phyloP scores from a whole-genome alignment of 305 asterid genomes.

The Fraxinus latifolia region DNA sequence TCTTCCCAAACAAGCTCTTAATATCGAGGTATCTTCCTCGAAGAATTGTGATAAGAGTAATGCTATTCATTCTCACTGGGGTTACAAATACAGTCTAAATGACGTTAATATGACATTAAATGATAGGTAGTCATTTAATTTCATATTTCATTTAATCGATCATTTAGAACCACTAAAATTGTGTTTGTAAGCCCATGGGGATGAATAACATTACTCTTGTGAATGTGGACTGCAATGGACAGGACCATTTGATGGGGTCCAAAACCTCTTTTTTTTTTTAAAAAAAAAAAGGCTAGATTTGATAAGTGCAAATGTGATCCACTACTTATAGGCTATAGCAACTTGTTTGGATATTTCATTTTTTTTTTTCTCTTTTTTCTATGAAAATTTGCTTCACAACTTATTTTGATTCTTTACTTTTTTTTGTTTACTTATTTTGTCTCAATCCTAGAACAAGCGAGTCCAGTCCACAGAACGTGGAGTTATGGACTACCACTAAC shows the following conservation, averaged over 20 bases:
- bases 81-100: too few species aligned
- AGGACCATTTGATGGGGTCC: background rate
- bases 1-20: too few species aligned
- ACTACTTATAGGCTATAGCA: background rate
- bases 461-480: background rate
- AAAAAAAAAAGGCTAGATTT: background rate
- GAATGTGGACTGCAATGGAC: background rate
- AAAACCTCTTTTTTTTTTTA: background rate
- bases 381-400: background rate
- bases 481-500: background rate
- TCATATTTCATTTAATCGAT: too few species aligned
- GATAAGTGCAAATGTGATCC: background rate
- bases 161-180: too few species aligned
- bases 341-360: background rate
- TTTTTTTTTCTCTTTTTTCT: background rate
- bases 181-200: too few species aligned
- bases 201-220: too few species aligned
- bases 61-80: too few species aligned
- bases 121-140: too few species aligned
- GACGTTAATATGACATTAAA: too few species aligned
- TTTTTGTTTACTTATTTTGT: background rate
- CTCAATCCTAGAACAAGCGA: background rate
- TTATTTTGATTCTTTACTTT: too few species aligned
- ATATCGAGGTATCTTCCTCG: background rate
- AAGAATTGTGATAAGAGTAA: background rate